These are phyloP conservation scores for Lasiosphaeria ovina DNA, from an alignment of 495 filamentous ascomycete genomes.

Conservation along the genomic window DNA sequence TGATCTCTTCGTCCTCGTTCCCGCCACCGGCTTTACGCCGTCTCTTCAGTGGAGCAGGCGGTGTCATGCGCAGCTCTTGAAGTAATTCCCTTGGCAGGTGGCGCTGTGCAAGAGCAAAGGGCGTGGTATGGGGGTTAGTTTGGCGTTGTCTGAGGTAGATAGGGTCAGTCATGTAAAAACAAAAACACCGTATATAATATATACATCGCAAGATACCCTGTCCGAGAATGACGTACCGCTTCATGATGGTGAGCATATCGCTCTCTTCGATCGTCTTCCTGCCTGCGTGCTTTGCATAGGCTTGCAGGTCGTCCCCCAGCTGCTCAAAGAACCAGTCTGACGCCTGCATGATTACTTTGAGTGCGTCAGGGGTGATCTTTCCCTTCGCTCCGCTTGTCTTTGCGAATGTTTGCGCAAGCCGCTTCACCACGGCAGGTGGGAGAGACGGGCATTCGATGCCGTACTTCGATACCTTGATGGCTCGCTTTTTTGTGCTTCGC, in stretches of 20 bases:
- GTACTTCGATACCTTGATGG: constrained; percentile 63
- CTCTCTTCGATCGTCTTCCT: constrained; percentile 82
- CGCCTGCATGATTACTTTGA: constrained; percentile 72
- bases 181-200: not conserved
- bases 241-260: constrained; percentile 78
- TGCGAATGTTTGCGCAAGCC: constrained; percentile 68
- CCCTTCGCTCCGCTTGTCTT: constrained; percentile 60
- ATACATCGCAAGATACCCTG: constrained; percentile 26
- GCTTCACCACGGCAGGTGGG: constrained; percentile 67
- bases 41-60: constrained; percentile 38
- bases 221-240: constrained; percentile 58
- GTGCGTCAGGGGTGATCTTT: constrained; percentile 67
- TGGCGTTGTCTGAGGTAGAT: constrained; percentile 66
- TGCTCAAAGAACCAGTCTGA: constrained; percentile 91
- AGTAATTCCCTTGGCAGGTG: constrained; percentile 79
- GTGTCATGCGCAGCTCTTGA: constrained; percentile 74
- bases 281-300: constrained; percentile 77
- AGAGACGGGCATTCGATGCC: constrained; percentile 75
- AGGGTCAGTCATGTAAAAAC: constrained; percentile 32
- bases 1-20: constrained; percentile 24
- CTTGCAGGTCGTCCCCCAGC: constrained; percentile 70
- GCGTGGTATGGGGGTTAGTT: constrained; percentile 65
- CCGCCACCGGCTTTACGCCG: constrained; percentile 12
- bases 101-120: constrained; percentile 79
- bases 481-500: constrained; percentile 42